Evolutionary conservation across 495 filamentous ascomycete species (phyloP), one percentile per base, ranked within the genome.

Genomic region (Trichoderma asperelloides): DNA sequence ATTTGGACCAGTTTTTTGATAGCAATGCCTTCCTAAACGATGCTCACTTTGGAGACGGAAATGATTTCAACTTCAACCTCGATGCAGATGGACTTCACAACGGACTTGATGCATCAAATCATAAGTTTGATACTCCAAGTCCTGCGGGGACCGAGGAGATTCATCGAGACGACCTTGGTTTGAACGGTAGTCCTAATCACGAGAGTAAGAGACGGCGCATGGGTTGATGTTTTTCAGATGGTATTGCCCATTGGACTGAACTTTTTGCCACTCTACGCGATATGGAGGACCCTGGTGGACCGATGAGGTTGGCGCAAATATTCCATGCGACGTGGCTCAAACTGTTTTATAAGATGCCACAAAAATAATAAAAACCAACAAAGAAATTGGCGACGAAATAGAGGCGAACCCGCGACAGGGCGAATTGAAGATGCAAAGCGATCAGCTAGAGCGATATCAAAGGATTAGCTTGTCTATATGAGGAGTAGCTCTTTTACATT

Each of bases 1-100:
- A 91, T 69, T 79, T 91, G 1, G 89, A 91, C 72, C 83, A 89
- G 69, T 89, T 87, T 70, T 84, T 92, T 69, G 87, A 90, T 70
- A 78, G 80, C 40, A 81, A 75, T 43, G 87, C 87, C 30, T 91
- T 89, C 69, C 83, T 84, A 3, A 71, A 75, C 23, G 23, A 66
- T 27, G 30, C 28, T 13, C 39, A 28, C 12, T 64, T 30, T 9
- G 45, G 47, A 2, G 73, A 71, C 33, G 77, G 72, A 0, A 72
- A 65, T 30, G 79, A 80, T 66, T 80, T 79, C 63, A 75, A 79
- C 62, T 82, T 82, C 60, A 73, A 66, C 9, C 68, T 80, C 16
- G 74, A 78, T 30, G 69, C 28, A 5, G 67, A 67, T 23, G 39
- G 16, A 9, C 51, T 15, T 25, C 43, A 25, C 13, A 47, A 43